These are phyloP conservation scores for Rhizoclosmatium sp. DNA, from an alignment of 192 early-diverging fungal species.

Conservation along the genomic window DNA sequence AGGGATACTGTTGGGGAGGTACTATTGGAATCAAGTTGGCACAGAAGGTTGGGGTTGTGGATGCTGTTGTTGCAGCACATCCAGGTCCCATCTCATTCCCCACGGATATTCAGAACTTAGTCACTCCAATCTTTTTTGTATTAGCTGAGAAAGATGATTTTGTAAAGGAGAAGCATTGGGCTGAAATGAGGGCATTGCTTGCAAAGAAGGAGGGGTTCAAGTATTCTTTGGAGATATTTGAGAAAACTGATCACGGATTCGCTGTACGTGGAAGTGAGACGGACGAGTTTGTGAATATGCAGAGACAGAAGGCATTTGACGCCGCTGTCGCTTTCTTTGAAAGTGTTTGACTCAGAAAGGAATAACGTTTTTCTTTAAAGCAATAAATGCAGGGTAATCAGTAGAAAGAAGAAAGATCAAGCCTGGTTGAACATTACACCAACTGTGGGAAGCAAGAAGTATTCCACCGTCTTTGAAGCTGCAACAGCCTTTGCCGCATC, in stretches of 20 bases:
- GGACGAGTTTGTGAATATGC: constrained; percentile 7
- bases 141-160: constrained; percentile 23
- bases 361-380: background rate
- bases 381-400: too few species aligned
- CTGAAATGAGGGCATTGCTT: constrained; percentile 2
- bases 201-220: background rate
- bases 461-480: constrained; percentile 3
- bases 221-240: constrained; percentile 10
- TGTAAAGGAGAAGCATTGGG: background rate
- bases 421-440: background rate
- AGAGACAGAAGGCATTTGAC: constrained; percentile 1
- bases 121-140: constrained; percentile 13
- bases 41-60: constrained; percentile 13
- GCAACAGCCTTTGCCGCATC: constrained; percentile 14
- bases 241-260: constrained; percentile 28
- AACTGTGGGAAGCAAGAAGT: background rate
- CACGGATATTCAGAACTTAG: constrained; percentile 6
- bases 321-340: background rate
- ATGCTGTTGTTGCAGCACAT: constrained; percentile 23
- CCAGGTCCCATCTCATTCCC: constrained; percentile 23
- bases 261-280: constrained; percentile 23
- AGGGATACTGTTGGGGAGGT: constrained; percentile 36
- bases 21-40: constrained; percentile 15
- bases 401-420: background rate
- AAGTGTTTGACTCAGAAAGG: background rate